Percentiles rank a stretch among this genome's conserved stretches.
phyloP scores from a whole-genome alignment of 176 grass and related monocot species.

The Carex kokanica region DNA sequence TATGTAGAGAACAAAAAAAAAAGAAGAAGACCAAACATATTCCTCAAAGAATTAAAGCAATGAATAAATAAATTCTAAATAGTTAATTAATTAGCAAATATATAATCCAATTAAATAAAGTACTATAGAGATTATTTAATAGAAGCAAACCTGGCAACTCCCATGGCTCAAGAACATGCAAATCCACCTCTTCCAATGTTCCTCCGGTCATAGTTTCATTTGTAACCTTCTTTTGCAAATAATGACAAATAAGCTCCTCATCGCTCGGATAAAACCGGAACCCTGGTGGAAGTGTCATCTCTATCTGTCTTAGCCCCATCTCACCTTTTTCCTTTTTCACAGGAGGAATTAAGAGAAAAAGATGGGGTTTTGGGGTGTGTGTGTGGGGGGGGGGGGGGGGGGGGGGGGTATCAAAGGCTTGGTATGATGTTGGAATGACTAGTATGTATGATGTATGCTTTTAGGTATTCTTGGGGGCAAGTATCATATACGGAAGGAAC shows the following conservation, averaged over 20 bases:
- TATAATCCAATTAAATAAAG: background rate
- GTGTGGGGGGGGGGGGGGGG: background rate
- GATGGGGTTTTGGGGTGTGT: no score
- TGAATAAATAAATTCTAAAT: background rate
- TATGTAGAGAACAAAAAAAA: slow-evolving; percentile 15
- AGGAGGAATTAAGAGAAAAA: background rate
- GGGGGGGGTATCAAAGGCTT: background rate
- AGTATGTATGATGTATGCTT: slow-evolving; percentile 1
- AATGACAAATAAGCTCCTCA: slow-evolving; percentile 72
- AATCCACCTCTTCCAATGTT: slow-evolving; percentile 63
- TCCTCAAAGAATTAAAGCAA: slow-evolving; percentile 17
- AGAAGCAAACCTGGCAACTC: slow-evolving; percentile 54
- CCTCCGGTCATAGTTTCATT: slow-evolving; percentile 35
- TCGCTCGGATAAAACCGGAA: slow-evolving; percentile 71
- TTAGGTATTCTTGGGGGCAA: slow-evolving; percentile 30
- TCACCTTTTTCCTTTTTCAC: background rate
- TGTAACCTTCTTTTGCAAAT: slow-evolving; percentile 59
- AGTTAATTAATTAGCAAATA: no score
- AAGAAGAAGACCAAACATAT: slow-evolving; percentile 5
- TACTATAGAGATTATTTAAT: background rate
- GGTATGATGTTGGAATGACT: slow-evolving; percentile 10
- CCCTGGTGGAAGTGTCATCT: slow-evolving; percentile 61
- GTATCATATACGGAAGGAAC: slow-evolving; percentile 1
- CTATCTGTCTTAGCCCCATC: slow-evolving; percentile 68
- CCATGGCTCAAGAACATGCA: slow-evolving; percentile 70